phyloP scores from a whole-genome alignment of 1,284 basidiomycete genomes.

The Trichosporon coremiiforme region DNA sequence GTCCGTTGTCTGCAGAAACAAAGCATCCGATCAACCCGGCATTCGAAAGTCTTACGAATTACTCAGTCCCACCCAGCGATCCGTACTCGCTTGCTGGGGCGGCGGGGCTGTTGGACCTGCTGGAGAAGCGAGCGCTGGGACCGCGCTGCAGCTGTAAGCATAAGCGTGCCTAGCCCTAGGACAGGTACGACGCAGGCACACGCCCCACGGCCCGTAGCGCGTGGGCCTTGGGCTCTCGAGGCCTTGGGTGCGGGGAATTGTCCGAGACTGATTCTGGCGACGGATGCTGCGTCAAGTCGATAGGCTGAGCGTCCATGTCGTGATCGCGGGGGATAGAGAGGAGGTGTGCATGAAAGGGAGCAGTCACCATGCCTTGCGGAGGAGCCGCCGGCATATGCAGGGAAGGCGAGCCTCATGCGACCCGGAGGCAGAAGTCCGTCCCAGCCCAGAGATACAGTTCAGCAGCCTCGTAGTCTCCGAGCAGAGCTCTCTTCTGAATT shows the following conservation, averaged over 20 bases:
- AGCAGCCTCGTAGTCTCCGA: no score
- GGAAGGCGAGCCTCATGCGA: not conserved
- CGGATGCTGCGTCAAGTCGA: not conserved
- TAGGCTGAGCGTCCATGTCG: not conserved
- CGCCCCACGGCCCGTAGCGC: not conserved
- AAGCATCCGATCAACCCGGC: not conserved
- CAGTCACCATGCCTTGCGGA: not conserved
- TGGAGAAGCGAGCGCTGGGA: not conserved
- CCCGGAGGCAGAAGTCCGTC: not conserved
- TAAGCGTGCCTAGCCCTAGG: not conserved
- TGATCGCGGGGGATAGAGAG: slow-evolving; percentile 3
- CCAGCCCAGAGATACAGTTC: not conserved
- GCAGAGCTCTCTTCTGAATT: no score
- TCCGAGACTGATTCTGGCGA: not conserved
- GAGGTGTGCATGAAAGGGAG: not conserved
- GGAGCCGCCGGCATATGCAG: not conserved
- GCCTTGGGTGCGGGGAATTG: not conserved
- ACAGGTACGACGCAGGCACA: not conserved
- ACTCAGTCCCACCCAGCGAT: not conserved
- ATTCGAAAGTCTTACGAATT: not conserved
- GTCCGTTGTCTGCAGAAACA: no score
- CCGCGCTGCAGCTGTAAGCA: not conserved
- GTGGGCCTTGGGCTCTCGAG: not conserved
- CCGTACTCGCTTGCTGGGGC: no score
- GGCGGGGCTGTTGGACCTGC: no score